phyloP scores from a whole-genome alignment of 202 grass and related monocot genomes.

The Setaria italica region DNA sequence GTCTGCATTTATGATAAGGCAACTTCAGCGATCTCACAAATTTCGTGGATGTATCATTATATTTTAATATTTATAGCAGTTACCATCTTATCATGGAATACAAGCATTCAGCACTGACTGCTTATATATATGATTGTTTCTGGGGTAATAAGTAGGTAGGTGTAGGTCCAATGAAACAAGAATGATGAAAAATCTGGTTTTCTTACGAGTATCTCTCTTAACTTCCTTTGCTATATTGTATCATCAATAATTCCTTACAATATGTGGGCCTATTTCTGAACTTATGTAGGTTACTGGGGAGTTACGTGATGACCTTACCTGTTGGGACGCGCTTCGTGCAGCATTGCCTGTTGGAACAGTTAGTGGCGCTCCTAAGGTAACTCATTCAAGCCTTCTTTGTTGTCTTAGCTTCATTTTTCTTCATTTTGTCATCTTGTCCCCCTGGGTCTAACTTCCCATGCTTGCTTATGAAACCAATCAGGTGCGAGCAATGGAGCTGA shows the following conservation, averaged over 20 bases:
- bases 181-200: background rate
- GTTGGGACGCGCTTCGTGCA: constrained; percentile 85
- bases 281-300: constrained; percentile 76
- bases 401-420: background rate
- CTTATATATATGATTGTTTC: background rate
- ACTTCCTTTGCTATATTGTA: background rate
- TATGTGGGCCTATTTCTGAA: background rate
- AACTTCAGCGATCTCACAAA: background rate
- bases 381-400: background rate
- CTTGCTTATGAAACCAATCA: constrained; percentile 21
- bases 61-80: background rate
- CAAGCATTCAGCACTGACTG: too few species aligned
- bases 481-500: constrained; percentile 89
- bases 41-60: background rate
- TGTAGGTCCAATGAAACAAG: background rate
- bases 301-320: constrained; percentile 73
- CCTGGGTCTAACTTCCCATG: background rate
- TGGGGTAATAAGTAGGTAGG: background rate
- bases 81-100: background rate
- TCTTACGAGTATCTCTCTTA: background rate
- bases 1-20: constrained; percentile 9
- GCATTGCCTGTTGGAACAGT: constrained; percentile 92
- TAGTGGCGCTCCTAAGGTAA: constrained; percentile 93
- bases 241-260: constrained; percentile 33
- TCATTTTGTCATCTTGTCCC: background rate